These are phyloP conservation scores for Oidium heveae DNA, from an alignment of 2,329 filamentous ascomycete genomes.

Conservation along the genomic window DNA sequence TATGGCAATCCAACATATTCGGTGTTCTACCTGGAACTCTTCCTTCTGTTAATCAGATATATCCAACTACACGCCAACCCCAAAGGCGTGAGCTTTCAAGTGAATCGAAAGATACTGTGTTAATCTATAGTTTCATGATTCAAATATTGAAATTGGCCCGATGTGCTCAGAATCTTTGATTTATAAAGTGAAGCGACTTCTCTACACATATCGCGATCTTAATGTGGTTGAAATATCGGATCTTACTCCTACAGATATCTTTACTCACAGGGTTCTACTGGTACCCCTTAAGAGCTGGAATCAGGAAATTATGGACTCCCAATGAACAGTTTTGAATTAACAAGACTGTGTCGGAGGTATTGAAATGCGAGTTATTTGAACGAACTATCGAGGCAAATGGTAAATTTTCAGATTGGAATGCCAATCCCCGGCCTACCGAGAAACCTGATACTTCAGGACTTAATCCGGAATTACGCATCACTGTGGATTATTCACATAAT, in stretches of 20 bases:
- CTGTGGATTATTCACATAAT: constrained; percentile 1
- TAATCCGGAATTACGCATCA: background rate
- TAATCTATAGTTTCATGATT: background rate
- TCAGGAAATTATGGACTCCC: background rate
- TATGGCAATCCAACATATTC: background rate
- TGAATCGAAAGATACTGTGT: background rate
- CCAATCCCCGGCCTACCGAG: background rate
- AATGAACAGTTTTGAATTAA: constrained; percentile 1
- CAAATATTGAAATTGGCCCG: background rate
- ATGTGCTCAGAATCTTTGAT: background rate
- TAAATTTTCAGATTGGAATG: background rate
- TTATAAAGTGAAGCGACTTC: background rate
- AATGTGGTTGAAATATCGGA: background rate
- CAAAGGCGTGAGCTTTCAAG: background rate
- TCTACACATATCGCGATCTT: constrained; percentile 1
- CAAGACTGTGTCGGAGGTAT: background rate
- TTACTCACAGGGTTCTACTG: background rate
- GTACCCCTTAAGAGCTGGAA: background rate
- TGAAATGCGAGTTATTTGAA: background rate
- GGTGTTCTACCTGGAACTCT: background rate
- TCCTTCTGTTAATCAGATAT: background rate
- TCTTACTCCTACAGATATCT: background rate
- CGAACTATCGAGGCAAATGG: background rate
- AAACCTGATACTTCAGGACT: background rate
- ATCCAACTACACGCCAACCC: background rate